Evolutionary conservation across 2,329 filamentous ascomycete species (phyloP), one percentile per base, ranked within the genome.

Genomic region (Aspergillus tamarii): DNA sequence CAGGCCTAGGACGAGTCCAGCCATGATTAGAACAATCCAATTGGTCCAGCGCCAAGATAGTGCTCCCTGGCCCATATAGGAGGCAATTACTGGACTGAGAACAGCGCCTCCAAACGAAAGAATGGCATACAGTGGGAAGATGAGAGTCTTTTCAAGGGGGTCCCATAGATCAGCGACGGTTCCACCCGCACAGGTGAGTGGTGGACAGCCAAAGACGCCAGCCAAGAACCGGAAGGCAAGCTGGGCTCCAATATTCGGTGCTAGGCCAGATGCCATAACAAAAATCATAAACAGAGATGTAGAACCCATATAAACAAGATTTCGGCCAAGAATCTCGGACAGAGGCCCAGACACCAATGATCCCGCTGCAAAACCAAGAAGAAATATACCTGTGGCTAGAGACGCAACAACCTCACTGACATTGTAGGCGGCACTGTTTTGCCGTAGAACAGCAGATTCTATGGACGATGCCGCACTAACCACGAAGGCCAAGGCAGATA

Each of bases 111-210:
- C 66, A 34, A 81, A 80, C 3, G 80, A 81, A 0, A 79, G 78
- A 66, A 82, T 82, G 0, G 83, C 81, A 60, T 84, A 84, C 0
- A 84, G 67, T 0, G 83, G 83, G 61, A 86, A 85, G 3, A 79
- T 80, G 53, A 79, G 83, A 0, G 82, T 80, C 52, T 81, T 76
- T 66, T 85, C 80, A 28, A 82, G 68, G 0, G 81, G 76, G 46
- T 74, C 74, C 71, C 81, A 85, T 26, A 84, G 70, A 64, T 85
- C 84, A 3, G 76, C 73, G 2, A 84, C 74, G 0, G 77, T 79
- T 0, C 81, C 82, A 16, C 82, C 82, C 10, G 80, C 80, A 64
- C 71, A 84, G 57, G 73, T 83, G 65, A 78, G 74, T 26, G 76
- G 83, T 39, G 78, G 83, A 61, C 73, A 79, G 62, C 70, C 81